Conservation (phyloP, 108 stramenopile species). For the Stephanodiscus minutulus region DNA sequence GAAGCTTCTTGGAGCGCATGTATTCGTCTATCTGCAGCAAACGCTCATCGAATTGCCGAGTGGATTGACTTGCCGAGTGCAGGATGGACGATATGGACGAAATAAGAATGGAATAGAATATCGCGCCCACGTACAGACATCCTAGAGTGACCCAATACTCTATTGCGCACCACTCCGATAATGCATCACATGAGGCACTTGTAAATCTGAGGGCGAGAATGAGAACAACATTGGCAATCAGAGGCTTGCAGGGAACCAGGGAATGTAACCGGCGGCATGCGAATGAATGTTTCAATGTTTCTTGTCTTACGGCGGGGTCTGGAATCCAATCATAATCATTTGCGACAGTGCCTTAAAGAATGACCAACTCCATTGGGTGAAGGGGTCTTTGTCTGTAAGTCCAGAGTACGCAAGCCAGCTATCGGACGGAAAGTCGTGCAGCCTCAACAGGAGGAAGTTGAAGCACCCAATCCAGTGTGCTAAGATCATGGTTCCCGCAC, state of each 20-base stretch:
- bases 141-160: constrained; percentile 66
- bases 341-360: constrained; percentile 72
- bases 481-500: constrained; percentile 52
- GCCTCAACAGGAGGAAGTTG: constrained; percentile 57
- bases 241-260: background rate
- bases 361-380: constrained; percentile 61
- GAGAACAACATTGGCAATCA: background rate
- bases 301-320: constrained; percentile 61
- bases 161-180: constrained; percentile 58
- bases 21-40: constrained; percentile 61
- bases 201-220: constrained; percentile 40
- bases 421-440: constrained; percentile 59
- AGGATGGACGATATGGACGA: constrained; percentile 63
- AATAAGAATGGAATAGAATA: constrained; percentile 69
- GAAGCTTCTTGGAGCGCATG: constrained; percentile 69
- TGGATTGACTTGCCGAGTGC: constrained; percentile 61
- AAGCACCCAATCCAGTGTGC: constrained; percentile 77
- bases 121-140: constrained; percentile 63
- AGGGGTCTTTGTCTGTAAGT: constrained; percentile 38
- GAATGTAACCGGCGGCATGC: background rate
- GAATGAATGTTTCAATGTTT: background rate
- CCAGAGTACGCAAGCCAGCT: constrained; percentile 62
- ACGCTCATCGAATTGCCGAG: constrained; percentile 62
- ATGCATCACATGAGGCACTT: constrained; percentile 56
- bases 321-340: constrained; percentile 78